Conservation (phyloP, 805 yeast genomes). For the Ogataea chonburiensis region DNA sequence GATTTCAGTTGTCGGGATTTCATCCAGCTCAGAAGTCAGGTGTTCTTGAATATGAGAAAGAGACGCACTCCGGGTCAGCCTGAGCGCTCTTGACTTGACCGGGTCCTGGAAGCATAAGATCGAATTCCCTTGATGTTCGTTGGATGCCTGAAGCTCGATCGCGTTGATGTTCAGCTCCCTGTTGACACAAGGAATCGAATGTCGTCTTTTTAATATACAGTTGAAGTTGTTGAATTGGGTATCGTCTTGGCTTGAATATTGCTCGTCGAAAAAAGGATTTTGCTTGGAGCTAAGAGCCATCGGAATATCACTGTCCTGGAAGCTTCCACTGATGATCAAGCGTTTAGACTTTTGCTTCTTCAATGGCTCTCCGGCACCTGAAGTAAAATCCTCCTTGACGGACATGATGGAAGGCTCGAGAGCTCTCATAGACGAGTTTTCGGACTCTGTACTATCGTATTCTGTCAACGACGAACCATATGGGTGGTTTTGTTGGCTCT, state of each 20-base stretch:
- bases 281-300: slow-evolving; percentile 4
- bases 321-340: slow-evolving; percentile 24
- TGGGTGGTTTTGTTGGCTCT: no score
- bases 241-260: slow-evolving; percentile 12
- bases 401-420: slow-evolving; percentile 14
- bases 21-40: slow-evolving; percentile 18
- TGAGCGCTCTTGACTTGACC: slow-evolving; percentile 5
- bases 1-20: slow-evolving; percentile 12
- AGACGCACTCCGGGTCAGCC: slow-evolving; percentile 36
- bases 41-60: slow-evolving; percentile 28
- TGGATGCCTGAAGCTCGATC: slow-evolving; percentile 25
- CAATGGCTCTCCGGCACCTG: slow-evolving; percentile 9
- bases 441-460: slow-evolving; percentile 12
- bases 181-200: slow-evolving; percentile 39
- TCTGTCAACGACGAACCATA: slow-evolving; percentile 1
- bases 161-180: slow-evolving; percentile 34
- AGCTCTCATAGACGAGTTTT: slow-evolving; percentile 4
- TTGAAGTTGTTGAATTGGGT: slow-evolving; percentile 23
- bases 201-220: slow-evolving; percentile 34
- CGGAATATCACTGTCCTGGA: slow-evolving; percentile 21
- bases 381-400: background rate
- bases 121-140: slow-evolving; percentile 22
- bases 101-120: slow-evolving; percentile 12
- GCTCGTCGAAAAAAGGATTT: slow-evolving; percentile 11
- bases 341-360: slow-evolving; percentile 22